Evolutionary conservation across 169 alveolate species (phyloP).

Genomic region (Plasmodium cynomolgi): DNA sequence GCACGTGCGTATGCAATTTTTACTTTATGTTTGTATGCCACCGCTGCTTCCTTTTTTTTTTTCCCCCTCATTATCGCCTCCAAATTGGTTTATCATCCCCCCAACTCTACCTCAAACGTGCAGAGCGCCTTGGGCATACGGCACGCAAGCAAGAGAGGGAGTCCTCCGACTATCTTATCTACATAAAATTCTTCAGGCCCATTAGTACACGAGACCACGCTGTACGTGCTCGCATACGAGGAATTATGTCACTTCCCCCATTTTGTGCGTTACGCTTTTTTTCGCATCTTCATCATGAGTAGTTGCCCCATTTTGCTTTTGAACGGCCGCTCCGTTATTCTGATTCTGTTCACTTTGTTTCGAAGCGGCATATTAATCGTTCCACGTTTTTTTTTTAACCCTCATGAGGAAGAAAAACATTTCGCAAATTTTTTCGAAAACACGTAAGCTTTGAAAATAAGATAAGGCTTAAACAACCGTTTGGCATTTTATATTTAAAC

Average conservation of each 20-base stretch:
- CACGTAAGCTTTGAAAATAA: neutral
- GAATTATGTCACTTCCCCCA: neutral
- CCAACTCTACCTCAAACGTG: conserved; percentile 35
- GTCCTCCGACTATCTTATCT: neutral
- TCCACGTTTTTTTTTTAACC: neutral
- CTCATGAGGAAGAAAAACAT: neutral
- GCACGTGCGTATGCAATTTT: neutral
- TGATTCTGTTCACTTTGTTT: neutral
- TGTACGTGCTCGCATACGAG: neutral
- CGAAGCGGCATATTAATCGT: neutral
- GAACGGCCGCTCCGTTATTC: neutral
- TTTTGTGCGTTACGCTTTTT: neutral
- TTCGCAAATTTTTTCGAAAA: neutral
- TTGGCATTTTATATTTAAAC: neutral
- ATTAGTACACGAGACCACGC: neutral
- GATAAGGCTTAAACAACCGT: neutral
- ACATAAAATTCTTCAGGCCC: neutral
- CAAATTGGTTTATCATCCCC: conserved; percentile 58
- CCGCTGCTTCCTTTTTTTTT: neutral
- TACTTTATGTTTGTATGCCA: neutral
- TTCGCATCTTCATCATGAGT: neutral
- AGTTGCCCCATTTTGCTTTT: neutral
- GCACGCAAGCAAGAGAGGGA: neutral
- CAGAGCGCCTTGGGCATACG: neutral
- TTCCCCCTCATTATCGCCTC: neutral